A percentile compares a stretch with the other conserved stretches of the same genome.
phyloP scores from a whole-genome alignment of 73 alveolate species.

The Paramecium biaurelia region DNA sequence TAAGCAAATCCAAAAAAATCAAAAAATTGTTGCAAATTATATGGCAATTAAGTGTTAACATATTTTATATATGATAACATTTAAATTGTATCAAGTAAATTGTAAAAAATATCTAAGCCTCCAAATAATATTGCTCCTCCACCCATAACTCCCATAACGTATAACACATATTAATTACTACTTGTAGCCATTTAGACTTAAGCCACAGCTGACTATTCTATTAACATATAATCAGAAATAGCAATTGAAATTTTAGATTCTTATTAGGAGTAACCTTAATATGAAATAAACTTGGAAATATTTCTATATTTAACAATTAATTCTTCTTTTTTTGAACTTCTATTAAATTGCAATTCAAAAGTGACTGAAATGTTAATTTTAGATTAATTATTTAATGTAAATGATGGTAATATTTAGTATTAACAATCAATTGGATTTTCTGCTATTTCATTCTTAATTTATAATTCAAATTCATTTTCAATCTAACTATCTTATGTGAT shows the following conservation, averaged over 20 bases:
- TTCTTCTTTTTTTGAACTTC: background rate
- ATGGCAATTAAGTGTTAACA: background rate
- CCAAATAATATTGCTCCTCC: background rate
- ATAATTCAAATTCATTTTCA: background rate
- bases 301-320: background rate
- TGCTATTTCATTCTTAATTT: background rate
- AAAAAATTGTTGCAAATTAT: background rate
- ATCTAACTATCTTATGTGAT: background rate
- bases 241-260: background rate
- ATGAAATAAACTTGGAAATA: background rate
- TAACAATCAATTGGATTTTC: background rate
- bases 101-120: constrained; percentile 5
- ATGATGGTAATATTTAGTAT: background rate
- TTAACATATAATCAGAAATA: background rate
- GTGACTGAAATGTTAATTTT: background rate
- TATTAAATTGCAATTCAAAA: background rate
- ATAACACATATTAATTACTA: background rate
- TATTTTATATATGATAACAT: background rate
- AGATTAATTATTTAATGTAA: background rate
- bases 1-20: constrained; percentile 1
- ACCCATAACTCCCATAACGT: background rate
- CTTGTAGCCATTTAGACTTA: background rate
- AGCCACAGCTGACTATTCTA: background rate
- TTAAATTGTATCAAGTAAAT: background rate
- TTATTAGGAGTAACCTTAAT: background rate